Conservation (phyloP, 2,329 filamentous ascomycete species). For the Fusarium denticulatum region DNA sequence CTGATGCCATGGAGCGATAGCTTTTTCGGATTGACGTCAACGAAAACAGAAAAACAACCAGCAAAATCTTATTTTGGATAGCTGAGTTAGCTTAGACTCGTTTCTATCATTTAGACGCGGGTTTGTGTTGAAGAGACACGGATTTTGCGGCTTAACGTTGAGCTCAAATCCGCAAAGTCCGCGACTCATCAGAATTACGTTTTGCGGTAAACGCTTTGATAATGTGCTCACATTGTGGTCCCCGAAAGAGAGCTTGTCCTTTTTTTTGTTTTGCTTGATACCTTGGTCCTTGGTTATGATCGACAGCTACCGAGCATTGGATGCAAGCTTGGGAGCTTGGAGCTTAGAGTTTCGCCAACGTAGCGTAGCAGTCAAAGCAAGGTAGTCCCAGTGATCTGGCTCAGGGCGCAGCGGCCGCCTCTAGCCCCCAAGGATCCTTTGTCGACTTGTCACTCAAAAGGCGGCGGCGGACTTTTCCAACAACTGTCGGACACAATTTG, state of each 20-base stretch:
- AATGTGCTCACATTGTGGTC: background rate
- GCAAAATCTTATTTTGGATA: background rate
- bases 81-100: background rate
- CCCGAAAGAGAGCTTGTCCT: background rate
- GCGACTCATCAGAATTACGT: background rate
- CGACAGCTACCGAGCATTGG: conserved; percentile 13
- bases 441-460: conserved; percentile 11
- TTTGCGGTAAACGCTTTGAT: background rate
- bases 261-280: background rate
- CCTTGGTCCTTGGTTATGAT: conserved; percentile 4
- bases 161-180: conserved; percentile 13
- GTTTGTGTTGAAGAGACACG: background rate
- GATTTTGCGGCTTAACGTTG: conserved; percentile 2
- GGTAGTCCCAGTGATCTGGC: conserved; percentile 36
- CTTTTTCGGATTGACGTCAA: conserved; percentile 4
- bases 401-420: conserved; percentile 34
- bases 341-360: conserved; percentile 4
- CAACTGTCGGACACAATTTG: conserved; percentile 10
- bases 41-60: background rate
- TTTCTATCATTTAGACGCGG: background rate
- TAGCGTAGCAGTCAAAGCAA: background rate
- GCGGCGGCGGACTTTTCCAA: conserved; percentile 8
- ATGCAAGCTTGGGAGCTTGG: background rate
- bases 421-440: conserved; percentile 26
- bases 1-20: background rate